Percentiles rank a stretch among this genome's conserved stretches.
Conservation (phyloP, 2,329 filamentous ascomycete genomes). For the Apiospora pterosperma region DNA sequence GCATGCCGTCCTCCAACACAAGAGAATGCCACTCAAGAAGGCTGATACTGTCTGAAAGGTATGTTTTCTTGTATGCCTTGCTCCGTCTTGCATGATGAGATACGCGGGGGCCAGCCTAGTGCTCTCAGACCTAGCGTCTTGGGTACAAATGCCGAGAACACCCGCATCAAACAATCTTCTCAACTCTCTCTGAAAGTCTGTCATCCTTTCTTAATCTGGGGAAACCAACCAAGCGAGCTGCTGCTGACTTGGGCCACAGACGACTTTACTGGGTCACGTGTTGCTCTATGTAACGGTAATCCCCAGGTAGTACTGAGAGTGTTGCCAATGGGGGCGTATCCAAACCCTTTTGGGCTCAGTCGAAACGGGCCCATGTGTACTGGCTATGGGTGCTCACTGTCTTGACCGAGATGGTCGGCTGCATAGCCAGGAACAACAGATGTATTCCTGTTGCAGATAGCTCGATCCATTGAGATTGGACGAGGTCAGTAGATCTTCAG, state of each 20-base stretch:
- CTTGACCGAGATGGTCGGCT: not conserved
- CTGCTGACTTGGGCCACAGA: not conserved
- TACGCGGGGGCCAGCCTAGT: constrained; percentile 50
- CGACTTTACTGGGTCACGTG: not conserved
- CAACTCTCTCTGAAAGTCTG: constrained; percentile 50
- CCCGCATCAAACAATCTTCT: constrained; percentile 66
- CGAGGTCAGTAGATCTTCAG: not conserved
- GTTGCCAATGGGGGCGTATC: not conserved
- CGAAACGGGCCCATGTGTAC: not conserved
- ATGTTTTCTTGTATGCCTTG: constrained; percentile 5
- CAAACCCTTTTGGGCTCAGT: too few relatives aligned
- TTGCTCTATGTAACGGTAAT: not conserved
- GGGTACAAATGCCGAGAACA: constrained; percentile 51
- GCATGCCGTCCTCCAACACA: not conserved
- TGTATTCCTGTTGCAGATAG: not conserved
- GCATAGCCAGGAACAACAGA: not conserved
- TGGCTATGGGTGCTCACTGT: not conserved
- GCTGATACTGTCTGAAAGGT: constrained; percentile 9
- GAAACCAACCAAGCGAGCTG: not conserved
- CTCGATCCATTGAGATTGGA: not conserved
- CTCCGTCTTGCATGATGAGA: constrained; percentile 41
- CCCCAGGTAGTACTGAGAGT: not conserved
- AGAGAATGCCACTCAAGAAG: not conserved
- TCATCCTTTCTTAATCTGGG: not conserved
- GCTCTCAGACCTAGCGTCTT: constrained; percentile 21